Conservation (phyloP, 345 rosid genomes). For the Eucalyptus sp. region DNA sequence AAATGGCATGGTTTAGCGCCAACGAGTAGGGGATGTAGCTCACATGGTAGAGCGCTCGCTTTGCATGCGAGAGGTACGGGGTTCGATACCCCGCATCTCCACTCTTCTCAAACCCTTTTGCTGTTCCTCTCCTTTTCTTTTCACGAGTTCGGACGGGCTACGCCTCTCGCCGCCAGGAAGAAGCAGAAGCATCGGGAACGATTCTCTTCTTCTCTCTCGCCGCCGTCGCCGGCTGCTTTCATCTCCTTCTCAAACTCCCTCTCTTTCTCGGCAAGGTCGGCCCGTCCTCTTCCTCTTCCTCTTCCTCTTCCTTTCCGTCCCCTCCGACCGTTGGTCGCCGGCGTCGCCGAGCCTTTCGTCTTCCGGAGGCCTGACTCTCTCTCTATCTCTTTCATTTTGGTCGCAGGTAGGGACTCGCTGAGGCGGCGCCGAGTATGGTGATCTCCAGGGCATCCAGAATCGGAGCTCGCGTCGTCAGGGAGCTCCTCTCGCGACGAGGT, state of each 20-base stretch:
- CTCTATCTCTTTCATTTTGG: background rate
- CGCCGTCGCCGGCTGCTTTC: background rate
- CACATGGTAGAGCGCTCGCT: slow-evolving; percentile 73
- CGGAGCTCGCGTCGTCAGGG: background rate
- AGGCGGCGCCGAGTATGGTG: background rate
- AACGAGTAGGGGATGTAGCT: slow-evolving; percentile 37
- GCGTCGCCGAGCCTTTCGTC: background rate
- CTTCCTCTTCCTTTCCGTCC: background rate
- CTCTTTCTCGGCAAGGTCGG: background rate
- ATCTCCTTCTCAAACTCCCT: background rate
- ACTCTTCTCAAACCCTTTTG: accelerated
- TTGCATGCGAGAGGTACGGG: slow-evolving; percentile 61
- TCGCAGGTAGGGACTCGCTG: background rate
- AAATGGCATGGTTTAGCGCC: accelerated
- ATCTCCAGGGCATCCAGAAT: background rate
- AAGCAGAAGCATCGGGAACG: background rate
- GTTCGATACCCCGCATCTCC: slow-evolving; percentile 48
- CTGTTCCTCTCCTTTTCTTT: background rate
- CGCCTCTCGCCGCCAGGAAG: background rate
- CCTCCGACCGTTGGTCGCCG: background rate
- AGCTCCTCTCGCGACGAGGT: background rate
- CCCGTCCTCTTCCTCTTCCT: background rate
- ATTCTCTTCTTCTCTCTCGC: background rate
- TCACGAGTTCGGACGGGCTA: background rate
- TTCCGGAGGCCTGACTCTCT: background rate